Conservation (phyloP, 78 protist genomes). For the Dictyostelium purpureum region DNA sequence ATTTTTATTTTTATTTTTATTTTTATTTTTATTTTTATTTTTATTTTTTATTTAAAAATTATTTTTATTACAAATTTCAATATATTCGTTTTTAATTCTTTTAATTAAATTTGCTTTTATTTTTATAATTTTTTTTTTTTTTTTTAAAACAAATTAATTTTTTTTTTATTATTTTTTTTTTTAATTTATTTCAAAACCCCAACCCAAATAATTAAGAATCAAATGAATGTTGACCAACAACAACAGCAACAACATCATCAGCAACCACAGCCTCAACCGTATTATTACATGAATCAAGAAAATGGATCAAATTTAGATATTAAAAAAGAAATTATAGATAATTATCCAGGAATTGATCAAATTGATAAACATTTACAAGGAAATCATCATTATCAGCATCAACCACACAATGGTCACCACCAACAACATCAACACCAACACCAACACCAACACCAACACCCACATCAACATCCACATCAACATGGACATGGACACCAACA, state of each 20-base stretch:
- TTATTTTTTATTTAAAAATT: background rate
- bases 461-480: background rate
- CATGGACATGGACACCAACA: background rate
- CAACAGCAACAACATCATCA: too few species aligned
- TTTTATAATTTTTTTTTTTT: background rate
- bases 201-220: background rate
- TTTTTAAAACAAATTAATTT: background rate
- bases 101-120: background rate
- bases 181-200: background rate
- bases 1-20: too few species aligned
- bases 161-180: too few species aligned
- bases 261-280: too few species aligned
- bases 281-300: background rate
- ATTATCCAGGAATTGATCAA: background rate
- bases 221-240: constrained; percentile 48
- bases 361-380: background rate
- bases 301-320: background rate
- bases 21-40: too few species aligned
- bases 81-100: background rate
- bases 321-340: constrained; percentile 17
- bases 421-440: background rate
- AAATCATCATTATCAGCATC: too few species aligned
- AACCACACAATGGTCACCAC: too few species aligned
- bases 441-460: background rate
- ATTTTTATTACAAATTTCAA: background rate